A percentile compares a stretch with the other conserved stretches of the same genome.
These are phyloP conservation scores for Volvox carteri DNA, from an alignment of 163 green algal genomes.

Conservation along the genomic window DNA sequence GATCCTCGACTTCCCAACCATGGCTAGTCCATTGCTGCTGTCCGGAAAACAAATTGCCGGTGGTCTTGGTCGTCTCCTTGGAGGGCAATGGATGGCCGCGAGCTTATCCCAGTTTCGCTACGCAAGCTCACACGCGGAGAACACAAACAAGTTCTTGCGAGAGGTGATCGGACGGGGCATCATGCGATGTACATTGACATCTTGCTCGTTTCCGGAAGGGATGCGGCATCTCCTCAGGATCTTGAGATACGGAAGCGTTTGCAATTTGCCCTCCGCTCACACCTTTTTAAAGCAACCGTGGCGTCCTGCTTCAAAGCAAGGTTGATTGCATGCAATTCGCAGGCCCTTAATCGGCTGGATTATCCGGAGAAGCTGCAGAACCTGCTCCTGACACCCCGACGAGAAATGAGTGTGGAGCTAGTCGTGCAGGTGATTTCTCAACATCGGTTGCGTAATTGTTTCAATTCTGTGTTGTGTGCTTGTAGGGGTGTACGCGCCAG, in stretches of 20 bases:
- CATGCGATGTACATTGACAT: no score
- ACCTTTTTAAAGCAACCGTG: no score
- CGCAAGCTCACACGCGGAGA: constrained; percentile 80
- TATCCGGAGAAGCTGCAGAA: constrained; percentile 90
- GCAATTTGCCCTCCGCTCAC: no score
- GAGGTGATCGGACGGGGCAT: constrained; percentile 71
- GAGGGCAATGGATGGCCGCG: background rate
- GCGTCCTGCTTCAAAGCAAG: no score
- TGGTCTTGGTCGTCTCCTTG: background rate
- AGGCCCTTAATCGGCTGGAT: constrained; percentile 89
- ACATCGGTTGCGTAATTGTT: no score
- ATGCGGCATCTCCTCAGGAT: no score
- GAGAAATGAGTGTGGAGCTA: constrained; percentile 81
- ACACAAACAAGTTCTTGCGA: constrained; percentile 89
- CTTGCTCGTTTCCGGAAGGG: background rate
- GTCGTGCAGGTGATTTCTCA: constrained; percentile 68
- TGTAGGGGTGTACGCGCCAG: no score
- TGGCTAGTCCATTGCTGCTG: constrained; percentile 2
- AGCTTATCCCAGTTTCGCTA: background rate
- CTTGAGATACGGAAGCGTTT: no score
- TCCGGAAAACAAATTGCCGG: background rate
- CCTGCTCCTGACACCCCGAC: constrained; percentile 88
- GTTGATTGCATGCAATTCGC: background rate
- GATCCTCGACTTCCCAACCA: background rate
- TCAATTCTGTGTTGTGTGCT: no score